These are phyloP conservation scores for Isoetes taiwanensis DNA, from an alignment of 75 land plant genomes.

Conservation along the genomic window DNA sequence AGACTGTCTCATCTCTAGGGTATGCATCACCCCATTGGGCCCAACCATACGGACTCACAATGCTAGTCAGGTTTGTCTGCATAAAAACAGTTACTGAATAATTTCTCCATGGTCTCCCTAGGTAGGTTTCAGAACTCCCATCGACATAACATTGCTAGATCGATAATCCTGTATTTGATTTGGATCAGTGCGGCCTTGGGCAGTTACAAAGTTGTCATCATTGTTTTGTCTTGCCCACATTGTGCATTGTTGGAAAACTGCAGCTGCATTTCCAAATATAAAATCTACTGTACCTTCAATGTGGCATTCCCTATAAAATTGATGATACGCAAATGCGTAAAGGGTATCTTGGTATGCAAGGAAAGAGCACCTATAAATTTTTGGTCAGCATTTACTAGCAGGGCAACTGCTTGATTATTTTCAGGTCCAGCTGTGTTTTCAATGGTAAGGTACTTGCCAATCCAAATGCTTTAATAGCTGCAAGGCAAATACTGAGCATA, in stretches of 20 bases:
- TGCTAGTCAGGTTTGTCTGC: constrained; percentile 8
- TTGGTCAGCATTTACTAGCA: constrained; percentile 13
- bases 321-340: too few relatives aligned
- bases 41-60: constrained; percentile 8
- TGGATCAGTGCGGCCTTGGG: constrained; percentile 4
- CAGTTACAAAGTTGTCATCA: constrained; percentile 7
- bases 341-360: constrained; percentile 13
- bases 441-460: constrained; percentile 3
- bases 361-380: constrained; percentile 8
- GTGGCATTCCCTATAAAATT: too few relatives aligned
- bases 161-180: constrained; percentile 10
- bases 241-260: constrained; percentile 8
- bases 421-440: constrained; percentile 9
- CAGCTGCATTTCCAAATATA: constrained; percentile 10
- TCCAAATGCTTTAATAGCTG: constrained; percentile 1
- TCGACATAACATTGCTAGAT: neutral
- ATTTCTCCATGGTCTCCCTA: constrained; percentile 11
- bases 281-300: constrained; percentile 6
- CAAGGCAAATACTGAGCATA: too few relatives aligned
- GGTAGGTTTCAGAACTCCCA: neutral
- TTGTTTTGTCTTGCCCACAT: neutral
- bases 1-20: too few relatives aligned
- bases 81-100: constrained; percentile 5
- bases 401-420: constrained; percentile 15
- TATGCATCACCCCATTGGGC: too few relatives aligned